Evolutionary conservation across 192 early-diverging fungal species (phyloP).

Genomic region (Coemansia furcata): DNA sequence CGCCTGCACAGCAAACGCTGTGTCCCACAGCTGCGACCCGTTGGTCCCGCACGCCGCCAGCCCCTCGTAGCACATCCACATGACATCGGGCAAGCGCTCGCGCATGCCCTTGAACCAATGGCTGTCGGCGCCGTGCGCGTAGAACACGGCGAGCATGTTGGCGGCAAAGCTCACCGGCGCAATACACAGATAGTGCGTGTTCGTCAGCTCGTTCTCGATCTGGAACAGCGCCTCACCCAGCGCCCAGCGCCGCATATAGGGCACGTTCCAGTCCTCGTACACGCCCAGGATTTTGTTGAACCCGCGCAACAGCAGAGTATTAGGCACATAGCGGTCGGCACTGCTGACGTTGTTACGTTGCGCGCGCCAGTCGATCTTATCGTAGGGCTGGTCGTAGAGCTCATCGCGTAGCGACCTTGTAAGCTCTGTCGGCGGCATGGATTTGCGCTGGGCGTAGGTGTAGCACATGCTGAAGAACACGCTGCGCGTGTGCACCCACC

Average conservation of each 20-base stretch:
- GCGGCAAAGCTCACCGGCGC: constrained; percentile 94
- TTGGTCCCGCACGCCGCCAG: constrained; percentile 97
- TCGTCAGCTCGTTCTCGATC: constrained; percentile 84
- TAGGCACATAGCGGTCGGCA: constrained; percentile 83
- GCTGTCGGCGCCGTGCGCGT: constrained; percentile 85
- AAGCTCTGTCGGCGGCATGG: constrained; percentile 63
- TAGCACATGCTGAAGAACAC: constrained; percentile 98
- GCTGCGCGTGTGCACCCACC: constrained; percentile 92
- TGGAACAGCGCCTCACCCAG: constrained; percentile 74
- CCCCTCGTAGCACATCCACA: constrained; percentile 90
- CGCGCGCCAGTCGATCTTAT: constrained; percentile 75
- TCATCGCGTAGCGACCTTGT: constrained; percentile 81
- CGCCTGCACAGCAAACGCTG: constrained; percentile 84
- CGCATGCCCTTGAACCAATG: constrained; percentile 72
- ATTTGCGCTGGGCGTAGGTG: constrained; percentile 71
- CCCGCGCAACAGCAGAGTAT: constrained; percentile 71
- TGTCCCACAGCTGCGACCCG: constrained; percentile 97
- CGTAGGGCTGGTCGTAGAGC: constrained; percentile 85
- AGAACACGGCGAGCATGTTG: constrained; percentile 85
- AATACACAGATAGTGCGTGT: constrained; percentile 85
- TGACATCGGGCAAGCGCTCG: constrained; percentile 73
- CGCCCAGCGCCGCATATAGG: constrained; percentile 62
- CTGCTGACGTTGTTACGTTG: constrained; percentile 80
- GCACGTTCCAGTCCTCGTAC: constrained; percentile 70
- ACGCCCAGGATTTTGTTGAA: constrained; percentile 67